Conservation (phyloP, 176 grass and related monocot genomes). For the Oryza officinalis region DNA sequence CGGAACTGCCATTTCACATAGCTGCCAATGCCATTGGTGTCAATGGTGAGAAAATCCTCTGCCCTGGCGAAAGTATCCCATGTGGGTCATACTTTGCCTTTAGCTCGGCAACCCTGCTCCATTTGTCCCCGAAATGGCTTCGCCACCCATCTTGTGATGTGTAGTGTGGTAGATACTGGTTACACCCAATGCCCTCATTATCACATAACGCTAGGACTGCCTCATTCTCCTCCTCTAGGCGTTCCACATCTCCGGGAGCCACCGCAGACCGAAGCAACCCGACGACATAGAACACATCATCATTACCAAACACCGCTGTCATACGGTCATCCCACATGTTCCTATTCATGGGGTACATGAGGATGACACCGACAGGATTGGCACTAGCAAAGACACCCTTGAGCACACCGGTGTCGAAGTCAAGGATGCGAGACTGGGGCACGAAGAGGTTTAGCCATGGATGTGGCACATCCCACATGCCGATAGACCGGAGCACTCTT, state of each 20-base stretch:
- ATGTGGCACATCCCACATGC: constrained; percentile 53
- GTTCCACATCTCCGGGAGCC: constrained; percentile 3
- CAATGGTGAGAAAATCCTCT: constrained; percentile 27
- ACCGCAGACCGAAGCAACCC: constrained; percentile 41
- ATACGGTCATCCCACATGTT: constrained; percentile 45
- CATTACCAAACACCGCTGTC: constrained; percentile 31
- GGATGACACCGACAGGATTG: constrained; percentile 47
- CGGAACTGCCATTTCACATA: neutral
- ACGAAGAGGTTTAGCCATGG: constrained; percentile 84
- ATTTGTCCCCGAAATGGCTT: constrained; percentile 46
- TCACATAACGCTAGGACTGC: constrained; percentile 46
- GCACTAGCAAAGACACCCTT: constrained; percentile 36
- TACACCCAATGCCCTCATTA: constrained; percentile 9
- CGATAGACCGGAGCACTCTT: constrained; percentile 20
- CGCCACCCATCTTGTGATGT: constrained; percentile 33
- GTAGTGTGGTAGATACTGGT: constrained; percentile 54
- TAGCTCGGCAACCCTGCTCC: constrained; percentile 36
- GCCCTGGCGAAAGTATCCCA: constrained; percentile 38
- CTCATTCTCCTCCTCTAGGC: constrained; percentile 31
- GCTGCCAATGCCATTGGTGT: neutral
- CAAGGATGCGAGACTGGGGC: constrained; percentile 49
- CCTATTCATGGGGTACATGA: constrained; percentile 64
- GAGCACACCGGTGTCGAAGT: constrained; percentile 54
- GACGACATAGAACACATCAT: constrained; percentile 53
- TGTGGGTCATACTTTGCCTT: constrained; percentile 60